A percentile compares a stretch with the other conserved stretches of the same genome.
Evolutionary conservation across 75 land plant genomes (phyloP).

Genomic region (Adiantum capillusveneris): DNA sequence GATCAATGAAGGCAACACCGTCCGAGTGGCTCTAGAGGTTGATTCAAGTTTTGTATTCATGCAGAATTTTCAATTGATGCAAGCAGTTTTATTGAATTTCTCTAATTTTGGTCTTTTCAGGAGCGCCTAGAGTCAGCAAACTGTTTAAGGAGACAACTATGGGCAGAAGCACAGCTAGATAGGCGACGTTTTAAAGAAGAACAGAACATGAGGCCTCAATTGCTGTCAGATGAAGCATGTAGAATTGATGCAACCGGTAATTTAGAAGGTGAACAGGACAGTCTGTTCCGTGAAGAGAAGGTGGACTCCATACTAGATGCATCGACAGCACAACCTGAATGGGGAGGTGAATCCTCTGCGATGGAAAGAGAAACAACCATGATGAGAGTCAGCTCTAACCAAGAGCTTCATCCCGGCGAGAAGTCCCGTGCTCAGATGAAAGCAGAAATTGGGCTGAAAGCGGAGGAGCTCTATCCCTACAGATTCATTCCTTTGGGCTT

Average conservation of each 20-base stretch:
- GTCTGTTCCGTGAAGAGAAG: neutral
- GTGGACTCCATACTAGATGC: neutral
- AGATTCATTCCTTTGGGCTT: constrained; percentile 70
- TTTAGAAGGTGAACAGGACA: neutral
- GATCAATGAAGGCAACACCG: constrained; percentile 47
- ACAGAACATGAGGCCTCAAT: constrained; percentile 10
- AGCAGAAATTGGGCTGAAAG: constrained; percentile 20
- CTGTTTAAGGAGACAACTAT: constrained; percentile 33
- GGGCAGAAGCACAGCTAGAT: constrained; percentile 38
- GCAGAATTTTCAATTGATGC: neutral
- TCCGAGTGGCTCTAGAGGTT: constrained; percentile 54
- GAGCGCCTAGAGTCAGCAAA: constrained; percentile 33
- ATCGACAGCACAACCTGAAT: neutral
- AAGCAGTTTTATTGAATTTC: neutral
- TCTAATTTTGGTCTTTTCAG: constrained; percentile 4
- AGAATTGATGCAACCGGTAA: neutral
- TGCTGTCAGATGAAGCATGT: neutral
- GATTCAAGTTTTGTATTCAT: neutral
- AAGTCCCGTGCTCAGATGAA: constrained; percentile 39
- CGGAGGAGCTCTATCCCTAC: constrained; percentile 37
- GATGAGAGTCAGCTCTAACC: neutral
- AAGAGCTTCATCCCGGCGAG: constrained; percentile 3
- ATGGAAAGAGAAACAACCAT: neutral
- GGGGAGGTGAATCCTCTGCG: constrained; percentile 4
- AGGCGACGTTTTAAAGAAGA: constrained; percentile 33